Evolutionary conservation across 352 stramenopile species (phyloP), one percentile per base, ranked within the genome.

Genomic region (Globisporangium viniferum): DNA sequence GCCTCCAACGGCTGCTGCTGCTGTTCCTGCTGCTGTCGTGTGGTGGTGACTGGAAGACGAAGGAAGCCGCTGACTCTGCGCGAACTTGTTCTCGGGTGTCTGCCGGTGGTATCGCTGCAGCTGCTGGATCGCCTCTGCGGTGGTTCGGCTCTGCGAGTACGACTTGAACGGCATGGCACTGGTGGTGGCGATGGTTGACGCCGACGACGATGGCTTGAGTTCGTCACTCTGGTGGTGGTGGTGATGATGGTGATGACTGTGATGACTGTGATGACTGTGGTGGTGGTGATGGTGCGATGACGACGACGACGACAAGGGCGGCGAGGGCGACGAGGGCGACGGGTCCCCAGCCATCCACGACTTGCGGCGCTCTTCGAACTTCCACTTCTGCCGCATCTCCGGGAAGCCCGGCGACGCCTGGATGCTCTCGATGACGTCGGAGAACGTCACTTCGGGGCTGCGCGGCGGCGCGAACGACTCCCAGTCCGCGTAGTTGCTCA

Each of bases 281-380:
- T n/a, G 44, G 44, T 51, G 44, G 7, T 22, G 18, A 22, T 49
- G 41, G 18, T 27, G 48, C 27, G 20, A 54, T 20, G 58, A 27
- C 59, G 46, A 64, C 35, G n/a, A 41, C 10, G 15, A 22, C 5
- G 6, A 22, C 41, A 22, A 22, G 4, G 41, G 15, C 15, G n/a
- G 36, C 9, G 59, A 31, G 12, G 46, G 35, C 35, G 24, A 48
- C 9, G 33, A n/a, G 72, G 70, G 35, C 67, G 67, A 20, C n/a
- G 70, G 66, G 18, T 92, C 82, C 29, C 86, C 81, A 31, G 81
- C 76, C 79, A 91, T 91, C 84, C 84, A 94, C 44, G 84, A 91
- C 66, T 89, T 91, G 48, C 84, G 78, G 6, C 82, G 77, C 65
- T 92, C 84, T 24, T 91, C 86, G 22, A 72, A 70, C 14, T 75